These are phyloP conservation scores for Larix sibirica DNA, from an alignment of 83 land plant genomes.

Conservation along the genomic window DNA sequence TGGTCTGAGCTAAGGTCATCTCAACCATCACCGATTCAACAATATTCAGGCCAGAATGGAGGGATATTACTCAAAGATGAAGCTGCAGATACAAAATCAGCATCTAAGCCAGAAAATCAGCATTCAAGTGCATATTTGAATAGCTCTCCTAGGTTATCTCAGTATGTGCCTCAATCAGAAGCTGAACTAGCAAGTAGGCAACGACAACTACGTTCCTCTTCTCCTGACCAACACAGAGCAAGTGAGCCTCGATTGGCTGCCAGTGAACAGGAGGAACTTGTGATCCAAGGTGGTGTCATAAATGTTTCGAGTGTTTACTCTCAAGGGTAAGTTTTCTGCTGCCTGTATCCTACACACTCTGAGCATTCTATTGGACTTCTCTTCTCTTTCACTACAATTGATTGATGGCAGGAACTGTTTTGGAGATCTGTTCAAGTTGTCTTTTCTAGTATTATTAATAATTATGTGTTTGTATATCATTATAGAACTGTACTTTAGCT, in stretches of 20 bases:
- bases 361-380: not conserved
- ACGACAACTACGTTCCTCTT: conserved; percentile 19
- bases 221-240: conserved; percentile 15
- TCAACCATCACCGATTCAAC: not conserved
- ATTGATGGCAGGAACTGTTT: not conserved
- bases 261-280: conserved; percentile 51
- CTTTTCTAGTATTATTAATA: too few relatives aligned
- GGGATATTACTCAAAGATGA: conserved; percentile 16
- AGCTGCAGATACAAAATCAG: conserved; percentile 2
- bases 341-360: not conserved
- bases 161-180: conserved; percentile 25
- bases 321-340: conserved; percentile 54
- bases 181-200: conserved; percentile 30
- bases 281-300: conserved; percentile 74
- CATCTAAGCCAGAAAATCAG: conserved; percentile 8
- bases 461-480: too few relatives aligned
- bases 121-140: not conserved
- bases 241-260: conserved; percentile 15
- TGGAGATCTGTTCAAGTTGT: not conserved
- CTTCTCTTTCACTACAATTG: not conserved
- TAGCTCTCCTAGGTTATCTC: not conserved
- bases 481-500: too few relatives aligned
- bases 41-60: conserved; percentile 10
- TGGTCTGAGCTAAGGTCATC: conserved; percentile 1
- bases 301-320: conserved; percentile 70